phyloP scores from a whole-genome alignment of 352 stramenopile genomes.

The Globisporangium barbulae region DNA sequence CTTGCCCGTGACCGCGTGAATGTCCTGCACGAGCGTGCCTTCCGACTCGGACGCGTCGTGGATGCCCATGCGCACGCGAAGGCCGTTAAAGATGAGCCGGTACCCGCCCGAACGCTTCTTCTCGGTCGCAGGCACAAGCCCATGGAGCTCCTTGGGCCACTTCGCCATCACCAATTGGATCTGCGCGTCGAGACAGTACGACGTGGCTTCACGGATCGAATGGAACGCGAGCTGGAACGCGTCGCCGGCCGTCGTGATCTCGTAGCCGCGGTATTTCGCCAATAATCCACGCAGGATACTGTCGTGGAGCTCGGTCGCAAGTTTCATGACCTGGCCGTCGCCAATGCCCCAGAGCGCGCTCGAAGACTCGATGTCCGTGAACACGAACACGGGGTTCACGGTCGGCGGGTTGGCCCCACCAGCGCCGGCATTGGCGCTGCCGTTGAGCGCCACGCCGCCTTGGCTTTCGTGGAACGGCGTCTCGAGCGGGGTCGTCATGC shows the following conservation, averaged over 20 bases:
- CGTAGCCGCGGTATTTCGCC: conserved; percentile 62
- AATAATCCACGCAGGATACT: conserved; percentile 51
- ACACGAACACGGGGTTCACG: conserved; percentile 59
- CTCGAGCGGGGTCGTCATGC: conserved; percentile 16
- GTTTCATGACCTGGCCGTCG: conserved; percentile 53
- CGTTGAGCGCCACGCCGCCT: neutral
- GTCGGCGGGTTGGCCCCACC: neutral
- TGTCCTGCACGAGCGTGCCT: conserved; percentile 45
- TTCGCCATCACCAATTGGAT: conserved; percentile 53
- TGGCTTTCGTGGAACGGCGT: conserved; percentile 26
- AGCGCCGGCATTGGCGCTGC: neutral
- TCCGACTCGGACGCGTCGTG: conserved; percentile 57
- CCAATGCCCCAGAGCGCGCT: conserved; percentile 63
- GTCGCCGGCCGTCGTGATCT: conserved; percentile 75
- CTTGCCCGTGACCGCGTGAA: conserved; percentile 65
- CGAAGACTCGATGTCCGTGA: conserved; percentile 77
- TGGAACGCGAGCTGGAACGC: conserved; percentile 82
- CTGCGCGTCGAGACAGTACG: conserved; percentile 69
- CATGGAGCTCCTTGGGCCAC: conserved; percentile 58
- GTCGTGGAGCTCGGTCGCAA: conserved; percentile 58
- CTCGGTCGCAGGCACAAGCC: conserved; percentile 50
- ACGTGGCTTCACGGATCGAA: conserved; percentile 48
- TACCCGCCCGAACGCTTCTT: conserved; percentile 36
- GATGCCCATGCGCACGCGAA: conserved; percentile 78
- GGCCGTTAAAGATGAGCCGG: conserved; percentile 48